Evolutionary conservation across 352 stramenopile species (phyloP), one percentile per base, ranked within the genome.

Genomic region (Phytopythium boreale): DNA sequence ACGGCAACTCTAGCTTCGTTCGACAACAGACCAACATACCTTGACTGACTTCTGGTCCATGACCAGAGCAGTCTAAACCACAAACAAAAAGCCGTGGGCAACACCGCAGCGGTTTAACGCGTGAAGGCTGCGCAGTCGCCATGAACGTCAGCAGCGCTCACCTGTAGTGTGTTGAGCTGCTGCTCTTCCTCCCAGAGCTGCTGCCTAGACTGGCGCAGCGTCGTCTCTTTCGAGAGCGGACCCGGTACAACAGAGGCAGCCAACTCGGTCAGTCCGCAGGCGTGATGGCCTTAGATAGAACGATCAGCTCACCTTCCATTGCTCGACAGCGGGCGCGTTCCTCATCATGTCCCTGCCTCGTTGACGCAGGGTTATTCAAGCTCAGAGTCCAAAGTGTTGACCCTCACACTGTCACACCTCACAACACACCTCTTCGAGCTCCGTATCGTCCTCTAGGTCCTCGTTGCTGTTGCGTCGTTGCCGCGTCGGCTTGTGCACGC

Each of bases 1-100:
- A n/a, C 4, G 26, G 7, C 11, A n/a, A 5, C 24, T 20, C 6
- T 9, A 47, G 41, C 41, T n/a, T 47, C 41, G 17, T 22, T 44
- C n/a, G 37, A 17, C 15, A 22, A 47, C 6, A n/a, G 17, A 22
- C 6, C 20, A 17, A 62, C 2, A 0, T 22, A 84, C 75, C 71
- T 80, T 70, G 14, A 84, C 43, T 0, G 68, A 43, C 31, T 72
- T 65, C n/a, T 80, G 64, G 11, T 83, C 69, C 55, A 74, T 82
- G 15, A 67, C 43, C 15, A 76, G 22, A 2, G 46, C 39, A n/a
- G 55, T 27, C 75, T 87, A 50, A 22, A 31, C 39, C 17, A 19
- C 26, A 61, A 51, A 27, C 37, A 7, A 7, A 34, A 7, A 34
- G n/a, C n/a, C n/a, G n/a, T n/a, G n/a, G 27, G 44, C 17, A 43